Base-by-base conservation (phyloP, 192 early-diverging fungal species). In the Entomortierella lignicola region DNA sequence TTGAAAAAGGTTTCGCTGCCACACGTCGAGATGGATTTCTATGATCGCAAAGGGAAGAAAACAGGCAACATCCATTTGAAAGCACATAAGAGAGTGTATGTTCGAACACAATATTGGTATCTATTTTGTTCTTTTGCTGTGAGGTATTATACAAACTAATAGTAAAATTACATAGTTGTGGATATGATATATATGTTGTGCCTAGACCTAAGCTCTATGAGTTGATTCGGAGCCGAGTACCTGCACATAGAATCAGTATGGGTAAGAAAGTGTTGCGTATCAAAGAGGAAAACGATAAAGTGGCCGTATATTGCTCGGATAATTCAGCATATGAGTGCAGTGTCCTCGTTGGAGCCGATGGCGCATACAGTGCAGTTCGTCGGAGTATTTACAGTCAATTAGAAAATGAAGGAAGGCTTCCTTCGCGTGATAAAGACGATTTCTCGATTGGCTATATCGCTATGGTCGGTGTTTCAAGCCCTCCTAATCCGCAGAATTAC, bases 291-390 rank as follows among this genome's bases (percentile, higher is more conserved):
- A 41, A 27, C 41, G 21, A 44, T n/a, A 43, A 23, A 37, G 59
- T 60, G 2, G 26, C 42, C 23, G 30, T 60, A 44, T 29, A 60
- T 25, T 60, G 59, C 18, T 37, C 59, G 3, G 59, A 60, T 23
- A 26, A 26, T 26, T 23, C 59, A 5, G 8, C 41, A 13, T 43
- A 60, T 23, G 23, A 8, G 3, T 23, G 59, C 8, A 11, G 30
- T 27, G 44, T 60, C 6, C 39, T 60, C 13, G 42, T 60, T 4
- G 44, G 44, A 11, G 44, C 44, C 15, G 44, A 47, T 47, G 44
- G 44, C 12, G 44, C 44, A 47, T 54, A 60, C 18, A 60, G 59
- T 23, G 41, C n/a, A 15, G 59, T 60, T 25, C 32, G 59, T 25
- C 23, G 44, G 42, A 60, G 39, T 21, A 41, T 60, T 10, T 60